Evolutionary conservation across 257 asterid genomes (phyloP), one percentile per base, ranked within the genome.

Genomic region (Lithospermum erythrorhizon): DNA sequence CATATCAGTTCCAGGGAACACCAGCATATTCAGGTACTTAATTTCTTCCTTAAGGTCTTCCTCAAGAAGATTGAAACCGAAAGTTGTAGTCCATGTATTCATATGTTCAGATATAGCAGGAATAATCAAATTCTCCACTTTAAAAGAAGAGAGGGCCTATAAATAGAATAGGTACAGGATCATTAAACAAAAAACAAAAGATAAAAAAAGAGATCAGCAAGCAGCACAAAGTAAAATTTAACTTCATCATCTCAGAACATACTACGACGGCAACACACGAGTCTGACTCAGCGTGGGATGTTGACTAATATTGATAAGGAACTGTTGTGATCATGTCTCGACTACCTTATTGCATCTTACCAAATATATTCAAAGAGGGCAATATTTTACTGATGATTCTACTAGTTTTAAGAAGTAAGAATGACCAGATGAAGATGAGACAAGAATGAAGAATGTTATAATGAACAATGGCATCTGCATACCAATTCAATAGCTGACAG

Each of bases 1-100:
- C 95, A 90, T 84, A 78, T 83, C 94, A 10, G 88, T 83, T 67
- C 94, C 95, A 2, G 97, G 97, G 70, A 90, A 90, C 69, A 87
- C 95, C 84, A 87, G 70, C 89, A 90, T 83, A 73, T 81, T 90
- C 70, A 82, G 62, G 62, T 90, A 76, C 60, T 80, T 87, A 66
- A 76, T 84, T 61, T 79, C 85, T 69, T 75, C 78, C 79, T 78
- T 83, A 68, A 83, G 72, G n/a, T 70, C 60, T 65, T 75, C 75
- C 60, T 83, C 81, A 21, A 90, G 88, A 68, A 64, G 73, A 75
- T 75, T 82, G 67, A 90, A 90, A 71, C 95, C 95, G 45, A 90
- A 90, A 68, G 70, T 78, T 41, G 55, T 62, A 41, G 88, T 82
- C 95, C 95, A 87, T 11, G 88, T 90, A 78, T 75, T 80, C 84